Evolutionary conservation across 202 grass and related monocot species (phyloP).

Genomic region (Schoenoplectus triqueter): DNA sequence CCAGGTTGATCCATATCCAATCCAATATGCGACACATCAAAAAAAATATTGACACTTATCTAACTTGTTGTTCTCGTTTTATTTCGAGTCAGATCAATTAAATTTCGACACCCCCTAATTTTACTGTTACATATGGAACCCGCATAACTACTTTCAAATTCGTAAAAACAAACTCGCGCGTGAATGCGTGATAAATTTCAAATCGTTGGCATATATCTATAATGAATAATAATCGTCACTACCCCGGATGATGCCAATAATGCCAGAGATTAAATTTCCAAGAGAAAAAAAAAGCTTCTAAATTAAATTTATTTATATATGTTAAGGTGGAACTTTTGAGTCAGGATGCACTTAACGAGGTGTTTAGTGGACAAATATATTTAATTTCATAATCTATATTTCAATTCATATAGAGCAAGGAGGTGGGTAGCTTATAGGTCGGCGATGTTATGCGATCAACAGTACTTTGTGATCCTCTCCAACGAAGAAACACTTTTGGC

Average conservation of each 20-base stretch:
- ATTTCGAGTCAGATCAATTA: no score
- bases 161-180: neutral
- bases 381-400: neutral
- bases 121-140: no score
- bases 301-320: neutral
- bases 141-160: neutral
- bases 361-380: constrained; percentile 27
- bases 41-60: no score
- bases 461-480: neutral
- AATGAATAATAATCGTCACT: neutral
- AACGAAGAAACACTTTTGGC: neutral
- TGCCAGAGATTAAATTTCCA: neutral
- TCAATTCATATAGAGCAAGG: neutral
- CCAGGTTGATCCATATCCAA: no score
- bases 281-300: neutral
- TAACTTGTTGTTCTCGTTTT: no score
- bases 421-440: neutral
- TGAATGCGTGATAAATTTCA: no score
- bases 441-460: neutral
- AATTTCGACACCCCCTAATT: no score
- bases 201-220: neutral
- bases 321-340: constrained; percentile 24
- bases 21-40: no score
- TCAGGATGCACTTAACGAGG: constrained; percentile 36
- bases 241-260: neutral